Evolutionary conservation across 2,329 filamentous ascomycete genomes (phyloP).

Genomic region (Epichloe hybrida): DNA sequence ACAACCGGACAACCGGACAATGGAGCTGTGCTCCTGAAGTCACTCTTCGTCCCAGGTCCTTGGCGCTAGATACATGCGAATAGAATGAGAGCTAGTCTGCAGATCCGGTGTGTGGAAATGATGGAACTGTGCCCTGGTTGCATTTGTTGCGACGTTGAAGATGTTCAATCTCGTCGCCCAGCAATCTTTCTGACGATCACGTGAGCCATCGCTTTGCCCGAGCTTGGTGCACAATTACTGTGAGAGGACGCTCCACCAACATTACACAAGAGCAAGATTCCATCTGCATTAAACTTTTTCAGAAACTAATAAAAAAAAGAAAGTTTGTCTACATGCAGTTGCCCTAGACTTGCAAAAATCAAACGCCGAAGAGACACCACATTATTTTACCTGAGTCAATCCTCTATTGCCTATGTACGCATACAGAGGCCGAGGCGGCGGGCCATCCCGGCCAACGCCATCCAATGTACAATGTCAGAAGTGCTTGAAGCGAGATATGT

Average conservation of each 20-base stretch:
- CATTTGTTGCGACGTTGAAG: neutral
- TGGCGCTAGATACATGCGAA: too few species aligned
- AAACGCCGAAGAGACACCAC: too few species aligned
- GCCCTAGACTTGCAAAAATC: too few species aligned
- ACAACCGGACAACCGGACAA: too few species aligned
- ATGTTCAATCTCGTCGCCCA: neutral
- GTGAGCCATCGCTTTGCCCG: neutral
- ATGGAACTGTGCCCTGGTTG: neutral
- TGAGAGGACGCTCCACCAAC: neutral
- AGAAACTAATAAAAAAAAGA: too few species aligned
- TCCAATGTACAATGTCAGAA: constrained; percentile 79
- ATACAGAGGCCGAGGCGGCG: constrained; percentile 36
- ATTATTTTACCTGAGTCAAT: too few species aligned
- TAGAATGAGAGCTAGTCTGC: too few species aligned
- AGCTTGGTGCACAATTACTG: neutral
- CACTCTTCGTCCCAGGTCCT: too few species aligned
- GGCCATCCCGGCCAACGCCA: constrained; percentile 60
- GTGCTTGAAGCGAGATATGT: constrained; percentile 85
- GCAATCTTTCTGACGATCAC: neutral
- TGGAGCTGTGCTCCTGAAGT: too few species aligned
- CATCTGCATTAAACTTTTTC: neutral
- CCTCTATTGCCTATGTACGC: constrained; percentile 16
- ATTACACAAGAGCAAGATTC: neutral
- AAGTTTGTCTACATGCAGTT: too few species aligned
- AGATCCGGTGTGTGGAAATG: too few species aligned